Conservation (phyloP, 768 basidiomycete genomes). For the Brasilioporus rufonigricans region DNA sequence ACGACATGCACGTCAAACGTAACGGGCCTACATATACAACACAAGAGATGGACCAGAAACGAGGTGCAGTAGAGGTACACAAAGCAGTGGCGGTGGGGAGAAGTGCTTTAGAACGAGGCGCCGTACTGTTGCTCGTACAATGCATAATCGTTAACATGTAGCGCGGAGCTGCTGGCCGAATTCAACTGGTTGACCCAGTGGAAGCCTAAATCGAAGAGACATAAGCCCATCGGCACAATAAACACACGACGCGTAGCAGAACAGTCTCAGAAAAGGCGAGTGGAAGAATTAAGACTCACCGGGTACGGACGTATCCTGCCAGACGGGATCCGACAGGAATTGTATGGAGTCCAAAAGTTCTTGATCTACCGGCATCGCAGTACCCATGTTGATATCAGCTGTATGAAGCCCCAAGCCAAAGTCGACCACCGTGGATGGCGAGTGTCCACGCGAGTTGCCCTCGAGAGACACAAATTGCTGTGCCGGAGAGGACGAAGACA, state of each 20-base stretch:
- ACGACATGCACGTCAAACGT: neutral
- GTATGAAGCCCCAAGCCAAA: slow-evolving; percentile 24
- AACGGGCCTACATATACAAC: neutral
- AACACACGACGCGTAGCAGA: neutral
- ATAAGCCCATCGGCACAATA: neutral
- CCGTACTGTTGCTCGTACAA: slow-evolving; percentile 25
- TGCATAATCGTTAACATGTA: slow-evolving; percentile 28
- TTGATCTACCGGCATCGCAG: slow-evolving; percentile 54
- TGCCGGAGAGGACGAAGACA: slow-evolving; percentile 38
- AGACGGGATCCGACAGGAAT: slow-evolving; percentile 52
- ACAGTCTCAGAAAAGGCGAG: neutral
- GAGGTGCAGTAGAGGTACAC: neutral
- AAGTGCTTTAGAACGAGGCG: slow-evolving; percentile 5
- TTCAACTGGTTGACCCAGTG: slow-evolving; percentile 35
- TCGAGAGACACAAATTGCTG: slow-evolving; percentile 41
- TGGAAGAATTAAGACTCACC: slow-evolving; percentile 38
- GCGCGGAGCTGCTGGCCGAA: slow-evolving; percentile 5
- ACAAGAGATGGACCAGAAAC: neutral
- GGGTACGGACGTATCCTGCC: slow-evolving; percentile 55
- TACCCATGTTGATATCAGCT: slow-evolving; percentile 40
- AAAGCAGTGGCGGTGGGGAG: neutral
- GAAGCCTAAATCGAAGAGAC: slow-evolving; percentile 27
- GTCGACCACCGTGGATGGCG: slow-evolving; percentile 3
- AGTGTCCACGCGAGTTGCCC: slow-evolving; percentile 13
- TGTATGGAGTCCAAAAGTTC: slow-evolving; percentile 63